Conservation (phyloP, 805 yeast genomes). For the Ogataea parapolymorpha region DNA sequence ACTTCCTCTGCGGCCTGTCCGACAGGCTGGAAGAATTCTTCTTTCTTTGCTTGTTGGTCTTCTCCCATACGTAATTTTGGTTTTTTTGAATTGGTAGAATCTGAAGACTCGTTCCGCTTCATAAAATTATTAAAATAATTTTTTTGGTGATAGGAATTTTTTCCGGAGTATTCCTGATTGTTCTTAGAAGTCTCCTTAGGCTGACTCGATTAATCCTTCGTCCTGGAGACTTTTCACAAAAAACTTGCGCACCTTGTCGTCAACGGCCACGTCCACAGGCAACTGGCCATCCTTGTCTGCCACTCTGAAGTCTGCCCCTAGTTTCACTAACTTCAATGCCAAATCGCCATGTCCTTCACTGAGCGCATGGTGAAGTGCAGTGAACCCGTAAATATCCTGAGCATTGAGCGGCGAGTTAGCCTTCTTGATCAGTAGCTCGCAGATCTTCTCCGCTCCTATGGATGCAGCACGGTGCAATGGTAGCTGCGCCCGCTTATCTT, state of each 20-base stretch:
- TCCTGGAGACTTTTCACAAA: conserved; percentile 29
- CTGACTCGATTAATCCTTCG: conserved; percentile 18
- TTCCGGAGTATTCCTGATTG: conserved; percentile 1
- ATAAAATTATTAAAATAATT: conserved; percentile 7
- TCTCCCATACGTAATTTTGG: conserved; percentile 25
- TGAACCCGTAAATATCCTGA: conserved; percentile 73
- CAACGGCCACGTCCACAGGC: conserved; percentile 53
- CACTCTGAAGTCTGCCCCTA: conserved; percentile 61
- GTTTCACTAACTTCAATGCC: conserved; percentile 55
- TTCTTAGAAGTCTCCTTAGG: background rate
- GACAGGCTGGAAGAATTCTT: conserved; percentile 53
- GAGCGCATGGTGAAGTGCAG: conserved; percentile 83
- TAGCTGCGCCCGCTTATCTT: conserved; percentile 62
- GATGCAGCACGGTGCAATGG: conserved; percentile 85
- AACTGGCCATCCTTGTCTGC: conserved; percentile 51
- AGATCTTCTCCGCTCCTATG: conserved; percentile 59
- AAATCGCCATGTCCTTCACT: conserved; percentile 87
- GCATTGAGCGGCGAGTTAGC: conserved; percentile 64
- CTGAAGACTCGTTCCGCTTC: conserved; percentile 16
- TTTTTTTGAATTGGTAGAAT: conserved; percentile 22
- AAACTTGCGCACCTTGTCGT: conserved; percentile 45
- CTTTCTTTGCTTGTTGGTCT: conserved; percentile 25
- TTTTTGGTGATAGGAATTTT: background rate
- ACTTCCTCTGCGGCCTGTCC: conserved; percentile 56
- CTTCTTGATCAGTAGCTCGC: conserved; percentile 48